Percentiles rank a stretch among this genome's conserved stretches.
These are phyloP conservation scores for Penicillium herquei DNA, from an alignment of 495 filamentous ascomycete genomes.

Conservation along the genomic window DNA sequence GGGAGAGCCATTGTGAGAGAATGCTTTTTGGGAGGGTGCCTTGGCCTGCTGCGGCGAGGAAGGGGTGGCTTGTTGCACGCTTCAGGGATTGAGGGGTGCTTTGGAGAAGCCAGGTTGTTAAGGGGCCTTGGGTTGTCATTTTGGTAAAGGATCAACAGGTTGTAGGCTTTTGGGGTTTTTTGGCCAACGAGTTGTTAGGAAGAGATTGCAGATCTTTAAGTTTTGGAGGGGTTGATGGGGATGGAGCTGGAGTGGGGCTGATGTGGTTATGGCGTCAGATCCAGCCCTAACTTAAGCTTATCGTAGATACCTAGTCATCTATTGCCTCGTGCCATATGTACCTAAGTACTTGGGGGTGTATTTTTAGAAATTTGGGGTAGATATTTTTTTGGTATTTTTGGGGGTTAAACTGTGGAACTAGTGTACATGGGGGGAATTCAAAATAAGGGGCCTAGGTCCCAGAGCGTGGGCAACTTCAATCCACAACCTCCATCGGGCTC, in stretches of 20 bases:
- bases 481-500: background rate
- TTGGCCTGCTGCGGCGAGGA: constrained; percentile 64
- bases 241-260: background rate
- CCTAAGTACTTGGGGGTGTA: too few species aligned
- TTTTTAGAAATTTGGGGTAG: too few species aligned
- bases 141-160: constrained; percentile 1
- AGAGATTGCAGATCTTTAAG: background rate
- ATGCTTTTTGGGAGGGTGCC: constrained; percentile 56
- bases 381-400: background rate
- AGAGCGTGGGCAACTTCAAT: too few species aligned
- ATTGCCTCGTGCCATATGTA: too few species aligned
- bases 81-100: constrained; percentile 39
- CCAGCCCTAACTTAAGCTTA: background rate
- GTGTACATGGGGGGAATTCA: too few species aligned
- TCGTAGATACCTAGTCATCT: too few species aligned
- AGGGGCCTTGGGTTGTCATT: constrained; percentile 26
- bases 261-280: constrained; percentile 7
- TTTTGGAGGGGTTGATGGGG: background rate
- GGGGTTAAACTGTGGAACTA: too few species aligned
- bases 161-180: background rate
- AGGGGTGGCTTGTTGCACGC: constrained; percentile 62
- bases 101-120: constrained; percentile 31
- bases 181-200: background rate
- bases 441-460: too few species aligned
- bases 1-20: constrained; percentile 68